phyloP scores from a whole-genome alignment of 768 basidiomycete genomes.

The Mycena rebaudengoi region DNA sequence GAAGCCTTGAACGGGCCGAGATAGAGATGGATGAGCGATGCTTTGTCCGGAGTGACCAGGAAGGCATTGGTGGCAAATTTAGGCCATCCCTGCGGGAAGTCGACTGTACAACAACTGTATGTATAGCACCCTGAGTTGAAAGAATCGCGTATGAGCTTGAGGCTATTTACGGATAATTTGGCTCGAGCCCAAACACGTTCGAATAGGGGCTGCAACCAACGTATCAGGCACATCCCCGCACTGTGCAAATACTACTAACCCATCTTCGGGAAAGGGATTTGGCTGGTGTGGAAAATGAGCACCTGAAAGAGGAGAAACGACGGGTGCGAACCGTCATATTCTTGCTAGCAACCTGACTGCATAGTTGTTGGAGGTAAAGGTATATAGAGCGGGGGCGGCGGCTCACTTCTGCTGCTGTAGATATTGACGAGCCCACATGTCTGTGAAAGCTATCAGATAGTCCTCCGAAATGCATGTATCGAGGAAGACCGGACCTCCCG shows the following conservation, averaged over 20 bases:
- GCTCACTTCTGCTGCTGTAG: slow-evolving; percentile 68
- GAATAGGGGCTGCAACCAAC: slow-evolving; percentile 40
- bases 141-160: not conserved
- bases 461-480: not conserved
- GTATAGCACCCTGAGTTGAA: not conserved
- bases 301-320: slow-evolving; percentile 21
- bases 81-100: slow-evolving; percentile 53
- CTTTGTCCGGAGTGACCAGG: slow-evolving; percentile 41
- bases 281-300: slow-evolving; percentile 34
- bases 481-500: slow-evolving; percentile 38
- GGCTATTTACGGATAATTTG: slow-evolving; percentile 46
- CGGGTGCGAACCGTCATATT: slow-evolving; percentile 64
- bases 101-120: slow-evolving; percentile 49
- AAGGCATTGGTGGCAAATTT: slow-evolving; percentile 54
- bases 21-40: slow-evolving; percentile 47
- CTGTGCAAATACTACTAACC: slow-evolving; percentile 38
- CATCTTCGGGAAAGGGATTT: slow-evolving; percentile 62
- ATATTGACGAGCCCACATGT: slow-evolving; percentile 69
- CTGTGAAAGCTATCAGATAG: slow-evolving; percentile 32
- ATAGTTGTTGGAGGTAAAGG: too few species aligned
- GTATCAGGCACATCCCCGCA: slow-evolving; percentile 1
- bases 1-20: slow-evolving; percentile 46
- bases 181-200: slow-evolving; percentile 52
- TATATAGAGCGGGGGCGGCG: too few species aligned
- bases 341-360: slow-evolving; percentile 61